Percentiles rank a stretch among this genome's conserved stretches.
phyloP scores from a whole-genome alignment of 768 basidiomycete genomes.

The Panellus pusillus region DNA sequence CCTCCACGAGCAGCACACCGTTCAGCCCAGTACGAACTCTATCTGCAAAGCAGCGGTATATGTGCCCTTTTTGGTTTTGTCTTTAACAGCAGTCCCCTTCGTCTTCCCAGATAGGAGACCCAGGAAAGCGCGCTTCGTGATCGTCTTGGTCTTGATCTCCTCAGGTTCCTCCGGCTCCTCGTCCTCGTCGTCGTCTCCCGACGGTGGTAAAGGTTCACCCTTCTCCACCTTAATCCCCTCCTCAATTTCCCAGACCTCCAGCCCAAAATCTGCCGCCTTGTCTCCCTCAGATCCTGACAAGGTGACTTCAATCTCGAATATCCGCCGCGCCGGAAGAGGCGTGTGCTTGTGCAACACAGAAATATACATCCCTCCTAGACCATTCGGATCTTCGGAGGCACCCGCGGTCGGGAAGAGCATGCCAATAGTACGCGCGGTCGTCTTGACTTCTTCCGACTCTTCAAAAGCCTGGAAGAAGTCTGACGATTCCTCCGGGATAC shows the following conservation, averaged over 20 bases:
- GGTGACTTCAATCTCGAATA: constrained; percentile 57
- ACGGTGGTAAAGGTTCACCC: constrained; percentile 37
- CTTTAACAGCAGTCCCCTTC: constrained; percentile 41
- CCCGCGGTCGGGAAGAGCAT: constrained; percentile 58
- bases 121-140: constrained; percentile 55
- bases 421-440: constrained; percentile 64
- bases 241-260: constrained; percentile 78
- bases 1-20: constrained; percentile 38
- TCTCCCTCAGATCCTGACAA: constrained; percentile 32
- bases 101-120: constrained; percentile 43
- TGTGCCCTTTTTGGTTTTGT: constrained; percentile 42
- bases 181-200: constrained; percentile 51
- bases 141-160: constrained; percentile 62
- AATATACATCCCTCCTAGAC: constrained; percentile 64
- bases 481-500: constrained; percentile 46
- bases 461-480: constrained; percentile 55
- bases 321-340: constrained; percentile 64
- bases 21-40: constrained; percentile 36
- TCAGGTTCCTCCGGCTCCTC: constrained; percentile 61
- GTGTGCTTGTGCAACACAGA: constrained; percentile 72
- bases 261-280: constrained; percentile 48
- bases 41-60: constrained; percentile 54
- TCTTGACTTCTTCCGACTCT: constrained; percentile 45
- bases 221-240: constrained; percentile 68
- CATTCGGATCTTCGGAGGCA: constrained; percentile 35